Percentiles rank a stretch among this genome's conserved stretches.
Evolutionary conservation across 2,329 filamentous ascomycete genomes (phyloP).

Genomic region (Aspergillus novofumigatus): DNA sequence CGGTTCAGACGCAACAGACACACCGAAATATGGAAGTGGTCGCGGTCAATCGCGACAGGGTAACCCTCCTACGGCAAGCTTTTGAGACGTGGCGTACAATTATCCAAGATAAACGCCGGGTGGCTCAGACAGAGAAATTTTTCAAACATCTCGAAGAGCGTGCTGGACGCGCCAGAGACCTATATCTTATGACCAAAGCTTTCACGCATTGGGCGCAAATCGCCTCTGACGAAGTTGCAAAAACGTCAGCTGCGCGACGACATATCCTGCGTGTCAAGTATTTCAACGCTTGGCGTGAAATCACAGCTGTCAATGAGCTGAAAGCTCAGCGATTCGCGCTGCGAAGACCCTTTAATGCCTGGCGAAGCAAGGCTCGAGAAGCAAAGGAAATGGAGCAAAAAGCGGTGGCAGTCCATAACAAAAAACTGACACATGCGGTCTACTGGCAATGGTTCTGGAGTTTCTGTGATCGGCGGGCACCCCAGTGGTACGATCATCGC

Average conservation of each 20-base stretch:
- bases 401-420: constrained; percentile 28
- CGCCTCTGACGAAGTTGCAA: constrained; percentile 60
- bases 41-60: constrained; percentile 49
- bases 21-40: constrained; percentile 38
- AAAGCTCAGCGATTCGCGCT: constrained; percentile 50
- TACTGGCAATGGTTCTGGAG: constrained; percentile 45
- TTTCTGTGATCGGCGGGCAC: constrained; percentile 42
- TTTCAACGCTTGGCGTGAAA: constrained; percentile 65
- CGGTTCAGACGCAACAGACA: constrained; percentile 34
- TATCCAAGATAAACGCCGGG: constrained; percentile 38
- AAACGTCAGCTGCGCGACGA: constrained; percentile 63
- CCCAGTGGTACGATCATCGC: constrained; percentile 39
- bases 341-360: constrained; percentile 52
- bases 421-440: constrained; percentile 26
- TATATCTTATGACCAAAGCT: constrained; percentile 61
- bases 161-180: constrained; percentile 60
- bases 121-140: constrained; percentile 48
- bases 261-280: constrained; percentile 67
- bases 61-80: constrained; percentile 49
- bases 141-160: constrained; percentile 55
- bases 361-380: constrained; percentile 43
- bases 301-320: constrained; percentile 58
- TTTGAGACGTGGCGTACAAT: constrained; percentile 49
- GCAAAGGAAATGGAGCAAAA: constrained; percentile 32
- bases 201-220: constrained; percentile 67